Percentiles rank a stretch among this genome's conserved stretches.
phyloP scores from a whole-genome alignment of 2,329 filamentous ascomycete genomes.

The Paracoccidioides brasiliensis region DNA sequence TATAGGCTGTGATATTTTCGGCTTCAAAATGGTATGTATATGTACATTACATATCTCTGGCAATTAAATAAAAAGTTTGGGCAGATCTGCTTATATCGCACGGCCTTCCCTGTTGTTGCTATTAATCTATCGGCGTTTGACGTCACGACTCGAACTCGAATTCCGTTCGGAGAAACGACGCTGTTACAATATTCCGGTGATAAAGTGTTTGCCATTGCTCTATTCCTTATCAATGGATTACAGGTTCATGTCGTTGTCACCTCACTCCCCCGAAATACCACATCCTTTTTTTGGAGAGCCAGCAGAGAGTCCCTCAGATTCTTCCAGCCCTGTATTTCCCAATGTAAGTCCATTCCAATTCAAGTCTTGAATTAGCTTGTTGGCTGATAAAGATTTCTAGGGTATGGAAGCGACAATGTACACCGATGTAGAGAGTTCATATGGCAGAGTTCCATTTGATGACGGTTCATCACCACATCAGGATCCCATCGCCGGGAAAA shows the following conservation, averaged over 20 bases:
- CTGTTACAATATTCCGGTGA: not conserved
- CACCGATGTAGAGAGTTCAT: constrained; percentile 10
- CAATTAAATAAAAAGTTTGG: not conserved
- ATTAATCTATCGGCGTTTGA: too few relatives aligned
- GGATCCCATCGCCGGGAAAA: constrained; percentile 10
- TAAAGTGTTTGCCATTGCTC: not conserved
- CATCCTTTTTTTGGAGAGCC: not conserved
- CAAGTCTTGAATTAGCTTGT: not conserved
- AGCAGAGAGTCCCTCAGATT: constrained; percentile 14
- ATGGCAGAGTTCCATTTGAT: constrained; percentile 14
- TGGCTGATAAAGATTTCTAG: constrained; percentile 5
- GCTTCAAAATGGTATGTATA: not conserved
- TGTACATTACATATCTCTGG: not conserved
- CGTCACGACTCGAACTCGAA: too few relatives aligned
- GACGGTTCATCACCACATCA: constrained; percentile 11
- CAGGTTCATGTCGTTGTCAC: not conserved
- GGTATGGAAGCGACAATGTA: constrained; percentile 13
- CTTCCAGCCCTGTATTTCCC: constrained; percentile 15
- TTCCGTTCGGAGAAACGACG: not conserved
- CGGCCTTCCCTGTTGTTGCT: not conserved
- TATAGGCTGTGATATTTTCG: not conserved
- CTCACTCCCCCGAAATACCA: constrained; percentile 18
- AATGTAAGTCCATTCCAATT: constrained; percentile 11
- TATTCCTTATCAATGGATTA: constrained; percentile 3
- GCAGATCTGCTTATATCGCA: not conserved